Percentiles rank a stretch among this genome's conserved stretches.
These are phyloP conservation scores for Cystobasidium pallidum DNA, from an alignment of 1,284 basidiomycete species.

Conservation along the genomic window DNA sequence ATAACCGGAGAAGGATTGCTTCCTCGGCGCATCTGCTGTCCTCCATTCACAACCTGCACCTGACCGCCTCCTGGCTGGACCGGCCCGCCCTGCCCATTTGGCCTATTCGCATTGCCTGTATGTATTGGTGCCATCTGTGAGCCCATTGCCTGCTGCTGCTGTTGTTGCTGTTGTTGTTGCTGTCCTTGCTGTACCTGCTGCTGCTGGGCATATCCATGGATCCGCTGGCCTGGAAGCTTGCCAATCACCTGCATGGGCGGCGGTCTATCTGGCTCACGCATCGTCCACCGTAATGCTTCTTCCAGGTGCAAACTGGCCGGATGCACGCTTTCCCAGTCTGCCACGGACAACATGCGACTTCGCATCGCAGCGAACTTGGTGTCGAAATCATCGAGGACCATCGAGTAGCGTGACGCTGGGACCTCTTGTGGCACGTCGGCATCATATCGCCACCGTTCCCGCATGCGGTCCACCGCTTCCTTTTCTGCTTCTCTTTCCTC, in stretches of 20 bases:
- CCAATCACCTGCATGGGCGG: constrained; percentile 48
- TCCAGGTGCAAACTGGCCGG: constrained; percentile 50
- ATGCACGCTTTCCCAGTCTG: constrained; percentile 47
- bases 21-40: background rate
- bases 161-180: constrained; percentile 16
- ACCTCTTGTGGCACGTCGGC: constrained; percentile 52
- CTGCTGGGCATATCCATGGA: background rate
- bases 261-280: constrained; percentile 48
- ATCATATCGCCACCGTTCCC: constrained; percentile 72
- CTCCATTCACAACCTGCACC: constrained; percentile 2
- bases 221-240: constrained; percentile 44
- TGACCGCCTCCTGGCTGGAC: background rate
- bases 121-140: background rate
- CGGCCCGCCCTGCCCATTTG: no score
- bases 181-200: no score
- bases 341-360: constrained; percentile 44
- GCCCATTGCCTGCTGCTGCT: constrained; percentile 3
- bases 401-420: constrained; percentile 48
- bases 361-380: constrained; percentile 48
- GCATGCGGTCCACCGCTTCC: constrained; percentile 59
- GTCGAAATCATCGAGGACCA: constrained; percentile 52
- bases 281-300: constrained; percentile 49
- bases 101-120: background rate
- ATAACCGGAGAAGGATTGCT: background rate
- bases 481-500: constrained; percentile 50